These are phyloP conservation scores for Litchi chinensis DNA, from an alignment of 345 rosid genomes.

Conservation along the genomic window DNA sequence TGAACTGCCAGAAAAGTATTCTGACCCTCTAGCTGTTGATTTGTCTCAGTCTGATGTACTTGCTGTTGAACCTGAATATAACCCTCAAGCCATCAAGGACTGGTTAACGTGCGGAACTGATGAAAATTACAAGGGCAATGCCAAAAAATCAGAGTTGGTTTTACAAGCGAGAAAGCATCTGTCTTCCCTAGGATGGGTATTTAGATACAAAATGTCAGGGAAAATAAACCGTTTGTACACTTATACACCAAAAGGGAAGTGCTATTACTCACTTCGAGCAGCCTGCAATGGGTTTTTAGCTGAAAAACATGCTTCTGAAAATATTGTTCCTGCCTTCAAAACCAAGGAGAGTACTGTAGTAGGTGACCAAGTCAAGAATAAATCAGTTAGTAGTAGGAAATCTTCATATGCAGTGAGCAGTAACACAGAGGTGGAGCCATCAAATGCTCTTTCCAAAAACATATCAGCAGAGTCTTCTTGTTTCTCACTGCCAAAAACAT, in stretches of 20 bases:
- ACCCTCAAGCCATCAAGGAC: conserved; percentile 49
- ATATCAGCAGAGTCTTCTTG: conserved; percentile 12
- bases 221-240: conserved; percentile 26
- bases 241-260: conserved; percentile 42
- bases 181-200: conserved; percentile 49
- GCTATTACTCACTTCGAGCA: conserved; percentile 39
- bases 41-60: conserved; percentile 15
- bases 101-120: conserved; percentile 30
- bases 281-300: conserved; percentile 46
- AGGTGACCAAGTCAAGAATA: conserved; percentile 15
- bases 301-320: conserved; percentile 18
- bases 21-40: conserved; percentile 14
- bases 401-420: conserved; percentile 6
- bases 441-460: conserved; percentile 5
- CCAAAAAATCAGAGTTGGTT: conserved; percentile 17
- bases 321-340: conserved; percentile 14
- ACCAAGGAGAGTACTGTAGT: conserved; percentile 3
- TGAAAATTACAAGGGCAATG: conserved; percentile 3
- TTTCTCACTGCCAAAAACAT: conserved; percentile 8
- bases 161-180: conserved; percentile 53
- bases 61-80: conserved; percentile 36
- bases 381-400: conserved; percentile 16
- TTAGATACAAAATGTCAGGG: conserved; percentile 19
- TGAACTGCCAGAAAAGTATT: conserved; percentile 11
- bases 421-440: conserved; percentile 16